Evolutionary conservation across 2,329 filamentous ascomycete species (phyloP), one percentile per base, ranked within the genome.

Genomic region (Alternaria rosae): DNA sequence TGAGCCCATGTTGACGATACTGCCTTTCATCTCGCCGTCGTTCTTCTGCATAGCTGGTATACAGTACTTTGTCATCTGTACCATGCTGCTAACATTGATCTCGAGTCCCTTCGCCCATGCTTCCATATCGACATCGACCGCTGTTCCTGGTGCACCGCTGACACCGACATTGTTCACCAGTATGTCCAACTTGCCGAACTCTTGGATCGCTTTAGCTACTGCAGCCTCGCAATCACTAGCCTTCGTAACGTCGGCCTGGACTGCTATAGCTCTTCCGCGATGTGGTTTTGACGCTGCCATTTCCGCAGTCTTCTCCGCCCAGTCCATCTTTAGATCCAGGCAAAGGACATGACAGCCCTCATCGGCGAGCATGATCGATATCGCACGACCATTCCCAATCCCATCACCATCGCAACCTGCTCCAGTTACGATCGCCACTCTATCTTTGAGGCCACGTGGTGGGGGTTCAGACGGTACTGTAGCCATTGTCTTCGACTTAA

Each of bases 81-180:
- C 85, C 88, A 91, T 91, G 67, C 85, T 88, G 5, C 83, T 84
- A 5, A 91, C 86, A 68, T 91, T 91, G 48, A 90, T 79, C 45
- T 88, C 82, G 57, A 91, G 81, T 0, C 84, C 83, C 53, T 81
- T 82, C 0, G 84, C 80, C 87, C 87, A 91, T 11, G 82, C 80
- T 0, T 75, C 82, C 81, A 89, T 85, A 68, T 90, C 86, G 1
- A 90, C 85, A 0, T 88, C 85, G 2, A 87, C 81, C 0, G 88
- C 88, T 2, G 85, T 89, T 0, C 89, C 89, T 1, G 77, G 58
- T 0, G 87, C 84, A 0, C 89, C 89, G 5, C 82, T 82, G 20
- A 90, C 79, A 0, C 89, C 89, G 2, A 91, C 89, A 58, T 87
- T 88, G 70, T 91, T 91, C 35, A 91, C 80, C 1, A 91, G 78